phyloP scores from a whole-genome alignment of 257 asterid genomes.

The Salvia hispanica region DNA sequence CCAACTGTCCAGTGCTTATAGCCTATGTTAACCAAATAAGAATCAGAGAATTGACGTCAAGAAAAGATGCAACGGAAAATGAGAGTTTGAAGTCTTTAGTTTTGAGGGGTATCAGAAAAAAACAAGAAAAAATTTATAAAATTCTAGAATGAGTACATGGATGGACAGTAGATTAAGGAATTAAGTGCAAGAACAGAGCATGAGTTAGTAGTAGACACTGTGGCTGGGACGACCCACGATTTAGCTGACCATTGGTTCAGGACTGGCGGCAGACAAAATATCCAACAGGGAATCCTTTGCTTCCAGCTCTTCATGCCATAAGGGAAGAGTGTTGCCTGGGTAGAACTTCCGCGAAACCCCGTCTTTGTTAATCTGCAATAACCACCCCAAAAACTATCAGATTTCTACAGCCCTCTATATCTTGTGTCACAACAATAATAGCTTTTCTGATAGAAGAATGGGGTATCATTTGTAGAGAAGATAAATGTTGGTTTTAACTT shows the following conservation, averaged over 20 bases:
- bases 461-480: not conserved
- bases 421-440: too few species aligned
- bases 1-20: too few species aligned
- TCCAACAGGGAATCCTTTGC: slow-evolving; percentile 69
- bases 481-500: too few species aligned
- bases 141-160: not conserved
- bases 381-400: not conserved
- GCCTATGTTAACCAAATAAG: too few species aligned
- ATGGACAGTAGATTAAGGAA: not conserved
- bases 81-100: not conserved
- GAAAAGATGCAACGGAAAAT: slow-evolving; percentile 12
- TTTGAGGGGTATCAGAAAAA: not conserved
- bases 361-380: slow-evolving; percentile 61
- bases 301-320: slow-evolving; percentile 79
- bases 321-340: slow-evolving; percentile 67
- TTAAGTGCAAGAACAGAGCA: not conserved
- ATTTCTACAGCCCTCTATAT: not conserved
- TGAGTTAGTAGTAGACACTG: not conserved
- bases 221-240: not conserved
- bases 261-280: slow-evolving; percentile 47
- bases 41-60: not conserved
- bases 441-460: not conserved
- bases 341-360: slow-evolving; percentile 68
- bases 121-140: not conserved
- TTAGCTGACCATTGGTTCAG: slow-evolving; percentile 61